Conservation (phyloP, 257 asterid genomes). For the Solanum sejunctum region DNA sequence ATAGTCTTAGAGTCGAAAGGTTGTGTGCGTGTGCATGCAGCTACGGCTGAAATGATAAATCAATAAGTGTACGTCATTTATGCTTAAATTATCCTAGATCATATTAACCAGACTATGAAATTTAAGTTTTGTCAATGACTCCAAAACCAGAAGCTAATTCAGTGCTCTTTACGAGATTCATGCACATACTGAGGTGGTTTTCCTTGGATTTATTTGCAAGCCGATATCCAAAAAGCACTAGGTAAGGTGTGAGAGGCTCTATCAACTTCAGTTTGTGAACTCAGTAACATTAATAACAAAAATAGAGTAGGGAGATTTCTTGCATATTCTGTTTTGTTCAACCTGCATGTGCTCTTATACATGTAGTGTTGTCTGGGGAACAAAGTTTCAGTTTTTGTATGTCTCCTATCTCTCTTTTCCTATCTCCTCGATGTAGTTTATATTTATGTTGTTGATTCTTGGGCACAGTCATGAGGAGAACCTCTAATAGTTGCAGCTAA, state of each 20-base stretch:
- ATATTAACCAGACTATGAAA: not conserved
- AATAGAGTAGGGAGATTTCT: not conserved
- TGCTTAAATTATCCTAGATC: not conserved
- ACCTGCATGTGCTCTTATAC: not conserved
- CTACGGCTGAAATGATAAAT: not conserved
- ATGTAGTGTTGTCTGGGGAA: not conserved
- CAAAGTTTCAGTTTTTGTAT: not conserved
- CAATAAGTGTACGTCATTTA: not conserved
- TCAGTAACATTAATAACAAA: not conserved
- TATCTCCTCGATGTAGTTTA: not conserved
- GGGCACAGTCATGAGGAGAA: not conserved
- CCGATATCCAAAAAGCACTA: conserved; percentile 52
- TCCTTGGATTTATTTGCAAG: conserved; percentile 23
- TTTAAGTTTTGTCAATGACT: not conserved
- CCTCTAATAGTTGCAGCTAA: not conserved
- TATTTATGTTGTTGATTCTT: not conserved
- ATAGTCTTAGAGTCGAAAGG: not conserved
- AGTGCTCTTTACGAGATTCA: not conserved
- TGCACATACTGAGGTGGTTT: not conserved
- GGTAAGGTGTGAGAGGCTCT: conserved; percentile 29
- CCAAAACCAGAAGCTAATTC: not conserved
- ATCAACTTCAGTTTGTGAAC: not conserved
- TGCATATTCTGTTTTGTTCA: not conserved
- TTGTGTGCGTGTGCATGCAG: not conserved
- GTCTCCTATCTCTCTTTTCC: not conserved